Evolutionary conservation across 192 early-diverging fungal genomes (phyloP).

Genomic region (Powellomyces hirtus): DNA sequence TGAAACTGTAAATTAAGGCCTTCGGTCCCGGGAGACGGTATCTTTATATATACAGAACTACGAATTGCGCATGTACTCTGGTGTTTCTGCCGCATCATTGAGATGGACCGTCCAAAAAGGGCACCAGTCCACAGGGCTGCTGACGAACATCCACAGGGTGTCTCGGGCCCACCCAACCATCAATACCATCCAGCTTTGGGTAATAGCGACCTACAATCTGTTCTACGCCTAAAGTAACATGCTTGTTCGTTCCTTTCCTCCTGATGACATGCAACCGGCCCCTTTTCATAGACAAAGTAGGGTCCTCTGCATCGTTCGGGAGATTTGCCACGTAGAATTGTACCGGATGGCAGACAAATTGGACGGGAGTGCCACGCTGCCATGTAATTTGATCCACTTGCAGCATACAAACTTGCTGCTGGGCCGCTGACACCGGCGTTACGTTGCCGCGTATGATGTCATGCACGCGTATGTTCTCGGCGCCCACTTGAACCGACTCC

Average conservation of each 20-base stretch:
- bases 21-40: no score
- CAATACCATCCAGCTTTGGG: constrained; percentile 1
- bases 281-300: neutral
- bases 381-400: neutral
- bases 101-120: no score
- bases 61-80: no score
- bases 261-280: neutral
- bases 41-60: no score
- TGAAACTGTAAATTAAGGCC: no score
- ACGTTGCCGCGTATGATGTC: neutral
- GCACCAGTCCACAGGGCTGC: no score
- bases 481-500: constrained; percentile 5
- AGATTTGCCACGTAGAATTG: neutral
- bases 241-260: no score
- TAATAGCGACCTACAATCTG: neutral
- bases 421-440: neutral
- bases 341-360: neutral
- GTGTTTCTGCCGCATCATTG: no score
- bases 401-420: neutral
- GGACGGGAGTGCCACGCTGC: neutral
- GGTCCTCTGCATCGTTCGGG: neutral
- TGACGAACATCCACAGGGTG: neutral
- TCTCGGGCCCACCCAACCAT: constrained; percentile 9
- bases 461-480: neutral
- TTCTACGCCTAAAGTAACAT: neutral